Base-by-base conservation (phyloP, 345 rosid species). In the Acer campestre region DNA sequence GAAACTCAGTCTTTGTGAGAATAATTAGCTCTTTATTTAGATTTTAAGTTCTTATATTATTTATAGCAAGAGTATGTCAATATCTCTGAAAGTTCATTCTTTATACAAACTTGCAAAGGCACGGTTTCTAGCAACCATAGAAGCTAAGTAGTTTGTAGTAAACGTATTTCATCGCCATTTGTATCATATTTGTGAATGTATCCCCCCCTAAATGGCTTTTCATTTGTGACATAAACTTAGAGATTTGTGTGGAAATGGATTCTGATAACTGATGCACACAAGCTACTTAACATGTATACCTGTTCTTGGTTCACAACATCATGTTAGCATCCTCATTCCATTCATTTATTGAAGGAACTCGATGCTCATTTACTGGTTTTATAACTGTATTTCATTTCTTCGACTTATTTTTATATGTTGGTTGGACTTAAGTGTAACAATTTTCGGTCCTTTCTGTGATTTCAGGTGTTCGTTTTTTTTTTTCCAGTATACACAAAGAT, bases 361-460 rank as follows among this genome's bases (percentile, higher is more conserved):
- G 2, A 20, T 10, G 63, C 13, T 22, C 20, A 17, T 18, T 16
- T 63, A 3, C 69, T 42, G 69, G 40, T 61, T 59, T 59, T 56
- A 6, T 40, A 42, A 25, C 40, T 7, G 38, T 44, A 13, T 23
- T 14, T 23, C 10, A 16, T 53, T 27, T 3, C 11, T 7, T 49
- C 0, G 3, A 8, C 9, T 23, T 12, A 2, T 10, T 10, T 46
- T n/a, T 9, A 10, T 27, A 13, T 12, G 22, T 35, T 31, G 10
- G 1, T 4, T 63, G n/a, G 29, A 71, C 23, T 27, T 27, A 10
- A 18, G 5, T 7, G 6, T 58, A 16, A 59, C 68, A 13, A 44
- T 44, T 17, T 42, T 73, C 29, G 68, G 67, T 44, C 44, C 20
- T 71, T 18, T 9, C 25, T 56, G 65, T 62, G 77, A 73, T 73